Percentiles rank a stretch among this genome's conserved stretches.
Evolutionary conservation across 352 stramenopile genomes (phyloP).

Genomic region (Phytophthora pini): DNA sequence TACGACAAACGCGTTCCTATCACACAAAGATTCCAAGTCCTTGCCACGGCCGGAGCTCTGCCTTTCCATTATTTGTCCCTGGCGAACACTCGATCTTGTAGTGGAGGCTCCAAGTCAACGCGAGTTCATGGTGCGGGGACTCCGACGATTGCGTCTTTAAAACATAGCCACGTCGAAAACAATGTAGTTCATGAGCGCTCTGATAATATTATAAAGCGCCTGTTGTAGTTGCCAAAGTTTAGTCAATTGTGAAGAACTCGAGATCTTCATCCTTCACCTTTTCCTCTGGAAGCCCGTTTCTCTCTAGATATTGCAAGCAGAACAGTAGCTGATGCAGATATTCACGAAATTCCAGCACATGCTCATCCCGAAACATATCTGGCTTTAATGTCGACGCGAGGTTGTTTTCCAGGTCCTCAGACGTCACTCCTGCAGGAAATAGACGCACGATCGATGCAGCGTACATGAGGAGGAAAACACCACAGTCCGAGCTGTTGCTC

Average conservation of each 20-base stretch:
- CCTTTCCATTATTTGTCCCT: conserved; percentile 64
- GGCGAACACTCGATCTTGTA: conserved; percentile 70
- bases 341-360: conserved; percentile 79
- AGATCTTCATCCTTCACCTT: conserved; percentile 66
- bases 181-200: conserved; percentile 1
- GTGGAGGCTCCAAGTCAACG: conserved; percentile 55
- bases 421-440: conserved; percentile 61
- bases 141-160: conserved; percentile 43
- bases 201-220: conserved; percentile 25
- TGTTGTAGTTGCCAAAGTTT: conserved; percentile 5
- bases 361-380: conserved; percentile 69
- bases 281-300: conserved; percentile 48
- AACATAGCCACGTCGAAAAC: no score
- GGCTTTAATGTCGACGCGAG: conserved; percentile 52
- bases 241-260: conserved; percentile 63
- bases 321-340: conserved; percentile 83
- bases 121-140: conserved; percentile 59
- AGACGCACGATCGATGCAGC: conserved; percentile 63
- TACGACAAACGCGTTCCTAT: conserved; percentile 55
- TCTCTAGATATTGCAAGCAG: conserved; percentile 66
- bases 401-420: conserved; percentile 60
- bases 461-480: conserved; percentile 87
- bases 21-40: conserved; percentile 29
- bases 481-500: conserved; percentile 95
- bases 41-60: conserved; percentile 48